Conservation (phyloP, 306 rosid genomes). For the Prunus padus region DNA sequence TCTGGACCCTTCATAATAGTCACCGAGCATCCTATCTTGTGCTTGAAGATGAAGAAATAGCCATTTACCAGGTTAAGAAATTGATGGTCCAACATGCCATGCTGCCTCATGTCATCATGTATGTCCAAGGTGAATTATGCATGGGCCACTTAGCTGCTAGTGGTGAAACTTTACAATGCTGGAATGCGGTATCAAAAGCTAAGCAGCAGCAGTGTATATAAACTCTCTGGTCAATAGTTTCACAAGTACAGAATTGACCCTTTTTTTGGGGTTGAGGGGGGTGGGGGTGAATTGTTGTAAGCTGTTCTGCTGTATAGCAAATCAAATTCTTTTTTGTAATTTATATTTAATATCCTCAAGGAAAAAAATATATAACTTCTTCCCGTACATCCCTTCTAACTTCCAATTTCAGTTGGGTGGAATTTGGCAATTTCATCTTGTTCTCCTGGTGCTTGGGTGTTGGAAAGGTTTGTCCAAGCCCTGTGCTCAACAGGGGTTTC, state of each 20-base stretch:
- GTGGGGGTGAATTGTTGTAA: slow-evolving; percentile 23
- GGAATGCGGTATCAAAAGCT: slow-evolving; percentile 23
- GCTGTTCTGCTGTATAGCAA: slow-evolving; percentile 52
- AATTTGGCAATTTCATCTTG: not conserved
- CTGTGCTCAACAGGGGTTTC: no score
- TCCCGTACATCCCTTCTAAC: not conserved
- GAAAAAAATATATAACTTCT: not conserved
- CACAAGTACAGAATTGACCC: slow-evolving; percentile 25
- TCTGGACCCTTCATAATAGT: slow-evolving; percentile 54
- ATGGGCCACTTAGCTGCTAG: slow-evolving; percentile 24
- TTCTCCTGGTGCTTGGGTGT: no score
- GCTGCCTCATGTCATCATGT: slow-evolving; percentile 19
- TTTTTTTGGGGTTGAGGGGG: not conserved
- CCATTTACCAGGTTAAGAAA: slow-evolving; percentile 25
- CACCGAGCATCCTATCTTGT: slow-evolving; percentile 16
- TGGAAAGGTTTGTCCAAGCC: no score
- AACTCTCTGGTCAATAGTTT: slow-evolving; percentile 31
- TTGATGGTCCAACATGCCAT: slow-evolving; percentile 30
- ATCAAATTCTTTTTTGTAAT: slow-evolving; percentile 28
- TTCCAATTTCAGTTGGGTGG: not conserved
- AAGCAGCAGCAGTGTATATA: slow-evolving; percentile 57
- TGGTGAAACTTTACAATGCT: slow-evolving; percentile 37
- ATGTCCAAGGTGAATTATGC: slow-evolving; percentile 22
- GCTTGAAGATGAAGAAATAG: slow-evolving; percentile 25
- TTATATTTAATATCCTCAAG: slow-evolving; percentile 28